These are phyloP conservation scores for Cystobasidium sp. DNA, from an alignment of 1,284 basidiomycete genomes.

Conservation along the genomic window DNA sequence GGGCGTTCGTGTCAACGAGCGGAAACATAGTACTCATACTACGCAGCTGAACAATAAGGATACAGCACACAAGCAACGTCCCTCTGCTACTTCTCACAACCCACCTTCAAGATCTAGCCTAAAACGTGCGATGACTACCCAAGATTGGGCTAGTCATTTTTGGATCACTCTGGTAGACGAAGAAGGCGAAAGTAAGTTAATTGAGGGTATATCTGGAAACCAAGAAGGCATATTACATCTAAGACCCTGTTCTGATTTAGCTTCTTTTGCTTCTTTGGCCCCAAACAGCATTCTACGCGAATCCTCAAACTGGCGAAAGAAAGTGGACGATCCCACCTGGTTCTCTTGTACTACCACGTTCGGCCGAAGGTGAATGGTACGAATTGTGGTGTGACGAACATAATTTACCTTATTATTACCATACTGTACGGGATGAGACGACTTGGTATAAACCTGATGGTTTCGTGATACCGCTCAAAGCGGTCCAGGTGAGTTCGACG, in stretches of 20 bases:
- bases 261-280: background rate
- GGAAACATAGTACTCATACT: too few relatives aligned
- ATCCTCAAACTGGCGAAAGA: constrained; percentile 86
- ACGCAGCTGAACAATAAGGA: too few relatives aligned
- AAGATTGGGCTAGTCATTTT: constrained; percentile 39
- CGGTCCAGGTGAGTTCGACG: constrained; percentile 68
- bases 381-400: constrained; percentile 79
- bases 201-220: background rate
- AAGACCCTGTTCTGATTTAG: background rate
- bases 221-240: background rate
- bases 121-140: constrained; percentile 26
- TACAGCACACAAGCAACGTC: too few relatives aligned
- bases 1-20: too few relatives aligned
- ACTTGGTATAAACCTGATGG: constrained; percentile 83
- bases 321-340: constrained; percentile 57
- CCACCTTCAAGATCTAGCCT: background rate
- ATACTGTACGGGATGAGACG: constrained; percentile 82
- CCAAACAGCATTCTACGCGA: constrained; percentile 72
- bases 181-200: constrained; percentile 35
- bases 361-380: constrained; percentile 90
- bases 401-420: constrained; percentile 87
- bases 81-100: too few relatives aligned
- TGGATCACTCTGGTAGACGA: constrained; percentile 42
- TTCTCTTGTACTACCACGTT: constrained; percentile 73
- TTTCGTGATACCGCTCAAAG: constrained; percentile 85